Base-by-base conservation (phyloP, 305 asterid genomes). In the Euphrasia arctica region DNA sequence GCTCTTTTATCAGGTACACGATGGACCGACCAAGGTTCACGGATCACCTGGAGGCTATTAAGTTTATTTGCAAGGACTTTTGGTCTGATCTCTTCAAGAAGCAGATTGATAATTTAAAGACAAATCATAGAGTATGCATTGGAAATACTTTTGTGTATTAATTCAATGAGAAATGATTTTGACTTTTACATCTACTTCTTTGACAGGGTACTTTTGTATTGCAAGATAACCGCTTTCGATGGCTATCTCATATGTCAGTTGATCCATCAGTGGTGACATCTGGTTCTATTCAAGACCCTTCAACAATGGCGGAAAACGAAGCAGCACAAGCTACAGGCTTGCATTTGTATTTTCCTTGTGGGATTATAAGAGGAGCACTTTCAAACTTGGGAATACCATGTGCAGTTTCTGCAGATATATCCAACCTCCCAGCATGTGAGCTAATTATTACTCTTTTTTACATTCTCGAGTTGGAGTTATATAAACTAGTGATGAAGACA, bases 51-150 rank as follows among this genome's bases (percentile, higher is more conserved):
- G 99, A 93, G 74, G 99, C 97, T 11, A 90, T 93, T 77, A 93
- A 93, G 79, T 93, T 88, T 72, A 86, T 93, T 64, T 93, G 99
- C 91, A 93, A 93, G 79, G 99, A 93, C 83, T 93, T 93, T 63
- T 93, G 99, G 97, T 88, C 95, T 58, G 97, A 93, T 76, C 91
- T 93, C 78, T 93, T 93, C 84, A 93, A 90, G 88, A 93, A 93
- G 81, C 97, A 93, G 85, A 90, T 93, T 41, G 99, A 93, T 73
- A 93, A 93, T 83, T 80, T 93, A 56, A 93, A 88, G 90, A 93
- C 99, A 59, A 93, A 93, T 73, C 99, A 93, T 64, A 82, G 95
- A 71, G 99, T 93, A 82, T 65, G 95, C 75, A 68, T 71, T 64
- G 68, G 51, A 45, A 12, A 49, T 12, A 49, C 7, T 15, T 31